Evolutionary conservation across 768 basidiomycete genomes (phyloP).

Genomic region (Collybia mongolica): DNA sequence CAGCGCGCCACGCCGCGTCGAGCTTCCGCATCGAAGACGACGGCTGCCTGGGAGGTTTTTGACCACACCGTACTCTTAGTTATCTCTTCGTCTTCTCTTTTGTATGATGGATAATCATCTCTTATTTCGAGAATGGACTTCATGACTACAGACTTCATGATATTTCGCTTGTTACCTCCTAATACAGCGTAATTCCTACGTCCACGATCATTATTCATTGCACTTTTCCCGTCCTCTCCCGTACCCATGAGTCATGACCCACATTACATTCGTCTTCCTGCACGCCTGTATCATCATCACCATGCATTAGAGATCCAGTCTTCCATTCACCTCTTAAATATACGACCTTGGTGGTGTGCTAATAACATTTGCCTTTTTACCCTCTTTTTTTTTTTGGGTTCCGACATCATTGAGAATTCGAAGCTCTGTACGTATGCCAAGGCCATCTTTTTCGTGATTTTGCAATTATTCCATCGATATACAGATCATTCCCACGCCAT

Average conservation of each 20-base stretch:
- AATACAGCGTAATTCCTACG: neutral
- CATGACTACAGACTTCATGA: neutral
- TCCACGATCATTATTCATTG: slow-evolving; percentile 1
- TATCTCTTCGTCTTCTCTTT: neutral
- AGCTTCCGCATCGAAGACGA: slow-evolving; percentile 32
- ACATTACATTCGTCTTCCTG: neutral
- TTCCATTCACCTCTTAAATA: too few species aligned
- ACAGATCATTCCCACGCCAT: too few species aligned
- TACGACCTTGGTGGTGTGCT: too few species aligned
- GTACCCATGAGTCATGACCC: slow-evolving; percentile 1
- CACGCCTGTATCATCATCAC: too few species aligned
- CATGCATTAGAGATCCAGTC: too few species aligned
- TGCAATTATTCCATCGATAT: too few species aligned
- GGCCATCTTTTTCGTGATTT: too few species aligned
- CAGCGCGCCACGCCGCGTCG: slow-evolving; percentile 13
- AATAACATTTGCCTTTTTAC: too few species aligned
- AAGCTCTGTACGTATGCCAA: too few species aligned
- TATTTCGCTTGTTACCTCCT: neutral
- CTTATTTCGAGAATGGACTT: neutral
- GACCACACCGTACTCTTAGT: slow-evolving; percentile 3
- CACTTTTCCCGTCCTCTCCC: neutral
- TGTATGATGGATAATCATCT: neutral
- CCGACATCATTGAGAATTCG: too few species aligned
- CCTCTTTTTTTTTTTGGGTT: too few species aligned
- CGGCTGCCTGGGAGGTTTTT: slow-evolving; percentile 46